A percentile compares a stretch with the other conserved stretches of the same genome.
phyloP scores from a whole-genome alignment of 2,329 filamentous ascomycete species.

The Aureobasidium sp. region DNA sequence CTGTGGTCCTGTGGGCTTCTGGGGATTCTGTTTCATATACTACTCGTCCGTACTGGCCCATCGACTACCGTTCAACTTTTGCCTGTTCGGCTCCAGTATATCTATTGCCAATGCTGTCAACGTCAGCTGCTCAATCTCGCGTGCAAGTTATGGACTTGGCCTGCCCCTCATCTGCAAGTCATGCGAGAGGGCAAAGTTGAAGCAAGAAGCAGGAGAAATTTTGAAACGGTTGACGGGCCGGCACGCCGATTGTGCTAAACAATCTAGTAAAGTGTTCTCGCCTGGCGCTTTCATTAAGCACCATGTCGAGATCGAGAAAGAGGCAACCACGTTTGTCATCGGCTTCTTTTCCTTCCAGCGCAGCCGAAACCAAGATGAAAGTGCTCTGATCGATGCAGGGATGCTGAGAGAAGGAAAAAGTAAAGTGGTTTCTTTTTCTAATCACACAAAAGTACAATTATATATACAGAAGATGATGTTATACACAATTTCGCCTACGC shows the following conservation, averaged over 20 bases:
- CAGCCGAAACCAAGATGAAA: neutral
- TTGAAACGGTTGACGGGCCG: slow-evolving; percentile 1
- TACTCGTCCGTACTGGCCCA: neutral
- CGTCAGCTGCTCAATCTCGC: slow-evolving; percentile 2
- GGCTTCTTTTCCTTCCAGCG: neutral
- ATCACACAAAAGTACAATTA: neutral
- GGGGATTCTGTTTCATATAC: neutral
- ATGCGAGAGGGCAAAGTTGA: neutral
- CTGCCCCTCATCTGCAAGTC: neutral
- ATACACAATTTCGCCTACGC: slow-evolving; percentile 1
- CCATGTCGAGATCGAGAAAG: neutral
- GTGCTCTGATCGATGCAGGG: neutral
- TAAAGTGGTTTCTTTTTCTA: neutral
- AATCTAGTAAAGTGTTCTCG: neutral
- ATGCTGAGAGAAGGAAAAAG: neutral
- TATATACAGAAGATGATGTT: slow-evolving; percentile 8
- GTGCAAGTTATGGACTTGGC: neutral
- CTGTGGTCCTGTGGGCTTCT: neutral
- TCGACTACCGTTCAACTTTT: neutral
- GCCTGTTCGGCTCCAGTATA: neutral
- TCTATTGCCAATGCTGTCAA: neutral
- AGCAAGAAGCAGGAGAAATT: slow-evolving; percentile 8
- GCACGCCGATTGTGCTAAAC: neutral
- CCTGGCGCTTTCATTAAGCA: neutral
- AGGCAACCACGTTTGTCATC: neutral